These are phyloP conservation scores for Pisolithus tinctorius DNA, from an alignment of 768 basidiomycete genomes.

Conservation along the genomic window DNA sequence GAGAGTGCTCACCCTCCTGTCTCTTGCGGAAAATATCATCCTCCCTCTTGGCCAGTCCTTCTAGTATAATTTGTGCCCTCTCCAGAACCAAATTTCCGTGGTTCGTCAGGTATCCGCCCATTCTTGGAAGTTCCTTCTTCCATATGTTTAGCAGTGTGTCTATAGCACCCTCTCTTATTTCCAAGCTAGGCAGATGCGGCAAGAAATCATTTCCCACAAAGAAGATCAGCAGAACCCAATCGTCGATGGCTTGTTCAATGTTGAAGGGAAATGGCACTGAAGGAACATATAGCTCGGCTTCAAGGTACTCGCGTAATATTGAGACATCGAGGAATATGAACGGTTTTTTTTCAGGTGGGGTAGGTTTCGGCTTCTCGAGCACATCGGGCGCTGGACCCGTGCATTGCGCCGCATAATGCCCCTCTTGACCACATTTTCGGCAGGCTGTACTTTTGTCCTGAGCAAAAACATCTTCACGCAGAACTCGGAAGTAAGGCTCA, in stretches of 20 bases:
- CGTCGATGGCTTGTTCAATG: conserved; percentile 95
- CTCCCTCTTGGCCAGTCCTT: conserved; percentile 89
- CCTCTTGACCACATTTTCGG: conserved; percentile 89
- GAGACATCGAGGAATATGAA: conserved; percentile 99
- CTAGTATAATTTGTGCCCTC: conserved; percentile 89
- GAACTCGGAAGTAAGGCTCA: conserved; percentile 95
- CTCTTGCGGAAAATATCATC: conserved; percentile 92
- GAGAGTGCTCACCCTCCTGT: conserved; percentile 71
- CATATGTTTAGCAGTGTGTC: conserved; percentile 95
- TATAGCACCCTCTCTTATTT: conserved; percentile 98
- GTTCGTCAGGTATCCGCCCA: conserved; percentile 97
- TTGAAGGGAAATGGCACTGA: conserved; percentile 77
- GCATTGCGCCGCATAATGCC: conserved; percentile 94
- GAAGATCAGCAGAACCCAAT: conserved; percentile 99
- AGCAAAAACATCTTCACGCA: conserved; percentile 96
- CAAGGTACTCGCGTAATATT: conserved; percentile 93
- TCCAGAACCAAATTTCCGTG: conserved; percentile 83
- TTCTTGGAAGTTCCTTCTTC: conserved; percentile 86
- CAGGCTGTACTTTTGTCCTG: conserved; percentile 78
- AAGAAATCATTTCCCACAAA: conserved; percentile 99
- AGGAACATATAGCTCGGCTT: conserved; percentile 88
- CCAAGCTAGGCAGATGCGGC: conserved; percentile 94
- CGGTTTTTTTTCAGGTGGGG: conserved; percentile 68
- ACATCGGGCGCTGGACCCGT: conserved; percentile 68
- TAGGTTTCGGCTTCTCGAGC: conserved; percentile 37